A percentile compares a stretch with the other conserved stretches of the same genome.
Conservation (phyloP, 2,329 filamentous ascomycete genomes). For the Clarireedia monteithiana region DNA sequence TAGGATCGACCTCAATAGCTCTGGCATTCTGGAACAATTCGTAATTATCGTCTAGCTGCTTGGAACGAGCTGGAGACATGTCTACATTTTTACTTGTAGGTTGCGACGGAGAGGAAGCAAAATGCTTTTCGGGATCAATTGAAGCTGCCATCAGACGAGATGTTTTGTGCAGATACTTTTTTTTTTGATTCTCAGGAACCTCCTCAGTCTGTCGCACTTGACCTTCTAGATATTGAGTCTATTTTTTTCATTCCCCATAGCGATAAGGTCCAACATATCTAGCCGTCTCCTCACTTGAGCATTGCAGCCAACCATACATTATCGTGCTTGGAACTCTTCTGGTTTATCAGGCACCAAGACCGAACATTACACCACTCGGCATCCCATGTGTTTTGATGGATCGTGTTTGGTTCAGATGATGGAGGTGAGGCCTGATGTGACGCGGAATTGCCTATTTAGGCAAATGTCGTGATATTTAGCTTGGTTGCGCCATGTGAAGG, state of each 20-base stretch:
- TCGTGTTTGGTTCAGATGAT: not conserved
- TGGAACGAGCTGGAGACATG: conserved; percentile 9
- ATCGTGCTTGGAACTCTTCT: not conserved
- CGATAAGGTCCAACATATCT: not conserved
- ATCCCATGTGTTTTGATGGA: not conserved
- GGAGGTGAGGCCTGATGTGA: conserved; percentile 12
- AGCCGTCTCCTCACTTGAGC: not conserved
- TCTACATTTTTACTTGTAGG: conserved; percentile 7
- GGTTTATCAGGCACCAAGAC: not conserved
- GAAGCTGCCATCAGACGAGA: conserved; percentile 5
- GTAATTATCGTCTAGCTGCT: conserved; percentile 32
- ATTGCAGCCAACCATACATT: conserved; percentile 1
- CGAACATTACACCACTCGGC: not conserved
- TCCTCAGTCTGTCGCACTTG: not conserved
- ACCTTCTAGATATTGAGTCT: not conserved
- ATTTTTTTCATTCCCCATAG: not conserved
- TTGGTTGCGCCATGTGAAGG: not conserved
- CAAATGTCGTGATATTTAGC: conserved; percentile 19
- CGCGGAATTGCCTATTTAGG: conserved; percentile 12
- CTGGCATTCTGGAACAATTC: conserved; percentile 29
- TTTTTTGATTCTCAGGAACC: not conserved
- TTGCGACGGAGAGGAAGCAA: conserved; percentile 1
- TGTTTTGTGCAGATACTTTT: not conserved
- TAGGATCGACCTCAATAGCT: conserved; percentile 21
- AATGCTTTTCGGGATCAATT: conserved; percentile 14